Percentiles rank a stretch among this genome's conserved stretches.
Evolutionary conservation across 2,329 filamentous ascomycete genomes (phyloP).

Genomic region (Cytospora mali): DNA sequence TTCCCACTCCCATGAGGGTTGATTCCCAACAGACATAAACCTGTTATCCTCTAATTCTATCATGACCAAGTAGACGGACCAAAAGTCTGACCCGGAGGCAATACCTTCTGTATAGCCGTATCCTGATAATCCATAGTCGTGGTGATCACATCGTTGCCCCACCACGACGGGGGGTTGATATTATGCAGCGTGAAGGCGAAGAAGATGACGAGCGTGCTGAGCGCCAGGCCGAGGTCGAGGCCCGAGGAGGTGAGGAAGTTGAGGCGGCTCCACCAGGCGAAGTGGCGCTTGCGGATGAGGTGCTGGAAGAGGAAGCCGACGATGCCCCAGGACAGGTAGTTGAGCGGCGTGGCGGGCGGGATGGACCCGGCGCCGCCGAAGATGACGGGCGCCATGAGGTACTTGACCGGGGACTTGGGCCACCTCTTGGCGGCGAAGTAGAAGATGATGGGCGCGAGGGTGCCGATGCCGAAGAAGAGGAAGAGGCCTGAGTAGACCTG

Average conservation of each 20-base stretch:
- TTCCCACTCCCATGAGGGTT: conserved; percentile 2
- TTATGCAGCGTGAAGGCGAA: conserved; percentile 67
- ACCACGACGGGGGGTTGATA: conserved; percentile 68
- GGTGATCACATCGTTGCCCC: conserved; percentile 64
- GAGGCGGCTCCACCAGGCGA: conserved; percentile 72
- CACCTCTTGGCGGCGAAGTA: conserved; percentile 53
- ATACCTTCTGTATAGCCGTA: conserved; percentile 58
- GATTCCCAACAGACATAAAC: neutral
- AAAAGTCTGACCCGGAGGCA: conserved; percentile 60
- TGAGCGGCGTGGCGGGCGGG: conserved; percentile 70
- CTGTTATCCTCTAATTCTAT: conserved; percentile 31
- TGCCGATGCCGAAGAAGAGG: conserved; percentile 61
- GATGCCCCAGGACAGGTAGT: conserved; percentile 73
- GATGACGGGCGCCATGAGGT: conserved; percentile 64
- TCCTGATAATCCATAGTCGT: conserved; percentile 64
- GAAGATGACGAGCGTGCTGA: conserved; percentile 70
- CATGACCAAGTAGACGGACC: conserved; percentile 57
- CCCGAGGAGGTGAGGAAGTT: conserved; percentile 74
- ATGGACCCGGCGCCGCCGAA: conserved; percentile 62
- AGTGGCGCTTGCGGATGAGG: conserved; percentile 63
- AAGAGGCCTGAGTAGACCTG: conserved; percentile 64
- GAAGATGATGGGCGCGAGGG: conserved; percentile 53
- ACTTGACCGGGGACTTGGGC: conserved; percentile 53
- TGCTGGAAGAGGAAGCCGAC: conserved; percentile 74
- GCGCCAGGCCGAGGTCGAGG: conserved; percentile 68